These are phyloP conservation scores for Verticillium tricorpus DNA, from an alignment of 2,329 filamentous ascomycete species.

Conservation along the genomic window DNA sequence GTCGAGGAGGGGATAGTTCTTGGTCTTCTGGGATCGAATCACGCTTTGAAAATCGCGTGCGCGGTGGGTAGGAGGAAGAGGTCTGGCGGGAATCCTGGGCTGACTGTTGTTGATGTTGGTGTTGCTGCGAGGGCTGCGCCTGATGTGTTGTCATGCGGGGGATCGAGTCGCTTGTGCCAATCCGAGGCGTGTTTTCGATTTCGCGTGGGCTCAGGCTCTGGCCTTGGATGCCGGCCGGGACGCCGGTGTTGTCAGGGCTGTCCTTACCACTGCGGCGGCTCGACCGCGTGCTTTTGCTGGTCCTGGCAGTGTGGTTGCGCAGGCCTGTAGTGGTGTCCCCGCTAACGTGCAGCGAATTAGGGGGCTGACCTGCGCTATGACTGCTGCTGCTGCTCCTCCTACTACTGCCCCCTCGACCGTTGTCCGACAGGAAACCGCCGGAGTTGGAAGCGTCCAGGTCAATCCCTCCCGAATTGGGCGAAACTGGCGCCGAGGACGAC, in stretches of 20 bases:
- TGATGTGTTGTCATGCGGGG: slow-evolving; percentile 5
- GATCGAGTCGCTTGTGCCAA: background rate
- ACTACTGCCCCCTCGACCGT: background rate
- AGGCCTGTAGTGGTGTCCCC: slow-evolving; percentile 2
- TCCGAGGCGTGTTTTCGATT: slow-evolving; percentile 1
- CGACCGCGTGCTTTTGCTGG: slow-evolving; percentile 5
- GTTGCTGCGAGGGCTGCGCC: slow-evolving; percentile 1
- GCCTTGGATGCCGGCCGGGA: background rate
- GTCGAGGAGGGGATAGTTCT: slow-evolving; percentile 13
- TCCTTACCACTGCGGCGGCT: background rate
- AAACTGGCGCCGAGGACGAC: background rate
- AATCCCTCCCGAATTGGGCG: background rate
- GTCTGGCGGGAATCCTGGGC: background rate
- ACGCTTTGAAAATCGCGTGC: slow-evolving; percentile 13
- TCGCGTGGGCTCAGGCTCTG: background rate
- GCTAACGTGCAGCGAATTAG: background rate
- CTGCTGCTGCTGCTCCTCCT: slow-evolving; percentile 2
- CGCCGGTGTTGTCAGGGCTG: background rate
- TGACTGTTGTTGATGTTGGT: slow-evolving; percentile 5
- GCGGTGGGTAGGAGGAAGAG: slow-evolving; percentile 3
- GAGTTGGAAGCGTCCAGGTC: background rate
- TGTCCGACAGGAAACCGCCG: background rate
- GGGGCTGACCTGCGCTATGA: background rate
- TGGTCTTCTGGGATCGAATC: slow-evolving; percentile 6
- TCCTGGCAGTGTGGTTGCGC: slow-evolving; percentile 3